phyloP scores from a whole-genome alignment of 805 yeast genomes.

The Saccharomycopsis schoenii region DNA sequence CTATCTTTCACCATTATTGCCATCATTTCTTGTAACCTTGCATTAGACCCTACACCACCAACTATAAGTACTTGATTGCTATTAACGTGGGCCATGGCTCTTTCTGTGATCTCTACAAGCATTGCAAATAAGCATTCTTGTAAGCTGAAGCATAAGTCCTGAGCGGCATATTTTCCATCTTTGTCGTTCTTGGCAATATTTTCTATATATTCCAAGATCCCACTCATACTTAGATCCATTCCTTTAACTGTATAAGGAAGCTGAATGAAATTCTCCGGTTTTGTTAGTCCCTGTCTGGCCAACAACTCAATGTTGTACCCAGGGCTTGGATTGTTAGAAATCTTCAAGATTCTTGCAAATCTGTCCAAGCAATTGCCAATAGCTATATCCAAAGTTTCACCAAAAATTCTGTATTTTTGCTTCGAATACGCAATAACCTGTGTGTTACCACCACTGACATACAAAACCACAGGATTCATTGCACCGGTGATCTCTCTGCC shows the following conservation, averaged over 20 bases:
- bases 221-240: slow-evolving; percentile 96
- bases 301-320: slow-evolving; percentile 95
- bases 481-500: slow-evolving; percentile 99
- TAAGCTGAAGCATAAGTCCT: slow-evolving; percentile 84
- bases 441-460: slow-evolving; percentile 97
- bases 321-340: slow-evolving; percentile 91
- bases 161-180: slow-evolving; percentile 49
- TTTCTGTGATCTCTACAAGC: slow-evolving; percentile 95
- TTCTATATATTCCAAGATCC: slow-evolving; percentile 81
- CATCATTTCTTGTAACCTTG: slow-evolving; percentile 93
- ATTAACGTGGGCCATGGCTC: slow-evolving; percentile 97
- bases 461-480: slow-evolving; percentile 89
- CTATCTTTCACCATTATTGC: slow-evolving; percentile 85
- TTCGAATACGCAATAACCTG: slow-evolving; percentile 95
- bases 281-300: slow-evolving; percentile 52
- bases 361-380: slow-evolving; percentile 95
- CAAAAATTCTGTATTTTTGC: slow-evolving; percentile 92
- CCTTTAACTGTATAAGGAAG: slow-evolving; percentile 97
- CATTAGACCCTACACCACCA: slow-evolving; percentile 98
- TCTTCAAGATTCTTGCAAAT: slow-evolving; percentile 83
- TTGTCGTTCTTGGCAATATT: slow-evolving; percentile 50
- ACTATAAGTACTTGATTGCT: slow-evolving; percentile 85
- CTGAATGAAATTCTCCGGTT: slow-evolving; percentile 43
- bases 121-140: slow-evolving; percentile 91
- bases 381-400: slow-evolving; percentile 97